A percentile compares a stretch with the other conserved stretches of the same genome.
Conservation (phyloP, 2,329 filamentous ascomycete species). For the Colletotrichum lindemuthianum region DNA sequence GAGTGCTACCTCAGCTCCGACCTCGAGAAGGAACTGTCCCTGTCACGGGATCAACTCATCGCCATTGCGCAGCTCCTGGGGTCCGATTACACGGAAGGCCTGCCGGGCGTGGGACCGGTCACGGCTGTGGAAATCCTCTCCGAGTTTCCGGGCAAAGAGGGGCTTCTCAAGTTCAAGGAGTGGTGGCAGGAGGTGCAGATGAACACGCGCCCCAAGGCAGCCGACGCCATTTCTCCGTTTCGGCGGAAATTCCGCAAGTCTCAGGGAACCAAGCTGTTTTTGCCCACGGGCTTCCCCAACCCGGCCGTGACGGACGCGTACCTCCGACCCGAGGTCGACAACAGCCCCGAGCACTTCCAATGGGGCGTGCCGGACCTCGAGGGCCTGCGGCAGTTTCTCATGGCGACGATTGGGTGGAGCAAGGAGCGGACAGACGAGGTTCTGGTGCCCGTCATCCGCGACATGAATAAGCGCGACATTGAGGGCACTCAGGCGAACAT, state of each 20-base stretch:
- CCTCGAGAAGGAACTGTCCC: slow-evolving; percentile 87
- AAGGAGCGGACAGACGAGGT: slow-evolving; percentile 95
- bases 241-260: slow-evolving; percentile 85
- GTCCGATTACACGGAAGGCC: slow-evolving; percentile 93
- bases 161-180: slow-evolving; percentile 79
- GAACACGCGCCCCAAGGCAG: slow-evolving; percentile 70
- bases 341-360: slow-evolving; percentile 80
- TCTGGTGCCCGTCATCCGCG: slow-evolving; percentile 90
- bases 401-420: slow-evolving; percentile 92
- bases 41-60: slow-evolving; percentile 89
- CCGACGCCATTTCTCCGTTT: slow-evolving; percentile 71
- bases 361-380: slow-evolving; percentile 97
- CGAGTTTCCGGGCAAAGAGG: slow-evolving; percentile 75
- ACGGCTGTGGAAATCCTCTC: slow-evolving; percentile 94
- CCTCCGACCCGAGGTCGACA: slow-evolving; percentile 85
- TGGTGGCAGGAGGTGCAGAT: slow-evolving; percentile 89
- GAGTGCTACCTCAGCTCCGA: slow-evolving; percentile 91
- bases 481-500: slow-evolving; percentile 98
- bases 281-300: slow-evolving; percentile 83
- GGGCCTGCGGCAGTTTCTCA: slow-evolving; percentile 83
- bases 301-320: slow-evolving; percentile 85
- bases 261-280: slow-evolving; percentile 85
- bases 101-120: slow-evolving; percentile 91
- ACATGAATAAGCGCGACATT: slow-evolving; percentile 88
- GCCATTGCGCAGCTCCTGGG: slow-evolving; percentile 90